Evolutionary conservation across 257 asterid species (phyloP).

Genomic region (Scutellaria barbata): DNA sequence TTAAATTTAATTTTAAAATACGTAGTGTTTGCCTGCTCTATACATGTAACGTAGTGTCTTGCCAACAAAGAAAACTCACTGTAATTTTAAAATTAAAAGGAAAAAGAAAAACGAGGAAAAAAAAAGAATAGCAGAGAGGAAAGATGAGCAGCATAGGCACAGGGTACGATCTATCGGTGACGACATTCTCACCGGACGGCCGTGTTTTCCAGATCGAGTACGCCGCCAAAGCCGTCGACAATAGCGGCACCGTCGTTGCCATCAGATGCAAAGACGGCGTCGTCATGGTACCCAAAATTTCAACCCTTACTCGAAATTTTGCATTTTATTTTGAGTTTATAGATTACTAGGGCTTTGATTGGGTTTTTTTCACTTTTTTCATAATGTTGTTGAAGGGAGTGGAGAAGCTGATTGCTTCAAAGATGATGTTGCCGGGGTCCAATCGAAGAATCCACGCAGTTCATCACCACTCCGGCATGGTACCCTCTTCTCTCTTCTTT

Average conservation of each 20-base stretch:
- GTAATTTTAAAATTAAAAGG: not conserved
- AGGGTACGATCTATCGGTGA: conserved; percentile 85
- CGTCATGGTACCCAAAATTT: conserved; percentile 55
- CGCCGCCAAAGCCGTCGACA: conserved; percentile 88
- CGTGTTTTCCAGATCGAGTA: conserved; percentile 94
- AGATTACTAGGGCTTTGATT: conserved; percentile 35
- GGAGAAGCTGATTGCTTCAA: conserved; percentile 86
- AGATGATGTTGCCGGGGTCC: conserved; percentile 87
- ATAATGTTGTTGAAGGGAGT: conserved; percentile 57
- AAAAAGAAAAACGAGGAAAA: not conserved
- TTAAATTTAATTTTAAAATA: no score
- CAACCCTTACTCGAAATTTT: not conserved
- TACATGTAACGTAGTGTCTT: conserved; percentile 48
- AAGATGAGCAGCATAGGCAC: conserved; percentile 88
- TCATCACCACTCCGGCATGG: conserved; percentile 88
- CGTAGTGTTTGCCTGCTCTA: not conserved
- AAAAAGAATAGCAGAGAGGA: conserved; percentile 1
- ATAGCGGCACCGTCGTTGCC: conserved; percentile 85
- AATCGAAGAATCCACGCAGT: conserved; percentile 85
- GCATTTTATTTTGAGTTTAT: conserved; percentile 16
- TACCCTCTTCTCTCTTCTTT: conserved; percentile 22
- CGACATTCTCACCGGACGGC: conserved; percentile 89
- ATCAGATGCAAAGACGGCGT: conserved; percentile 88
- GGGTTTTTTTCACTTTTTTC: conserved; percentile 20
- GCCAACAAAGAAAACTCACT: conserved; percentile 51